Base-by-base conservation (phyloP, 2,329 filamentous ascomycete species). In the Graphilbum ipis-grandicollis region DNA sequence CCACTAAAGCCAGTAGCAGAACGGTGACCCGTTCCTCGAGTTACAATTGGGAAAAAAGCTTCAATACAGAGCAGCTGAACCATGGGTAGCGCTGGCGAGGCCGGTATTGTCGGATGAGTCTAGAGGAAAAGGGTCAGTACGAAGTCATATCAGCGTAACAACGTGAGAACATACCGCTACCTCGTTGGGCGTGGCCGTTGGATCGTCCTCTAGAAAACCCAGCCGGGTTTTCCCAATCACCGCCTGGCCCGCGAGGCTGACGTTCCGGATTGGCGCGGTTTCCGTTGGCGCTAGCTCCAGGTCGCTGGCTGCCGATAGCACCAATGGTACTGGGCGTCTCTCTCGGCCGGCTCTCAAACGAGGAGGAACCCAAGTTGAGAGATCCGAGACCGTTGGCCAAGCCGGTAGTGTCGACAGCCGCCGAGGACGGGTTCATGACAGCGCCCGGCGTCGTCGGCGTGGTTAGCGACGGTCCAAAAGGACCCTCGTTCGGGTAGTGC, bases 291-390 rank as follows among this genome's bases (percentile, higher is more conserved):
- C 60, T 65, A 13, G 66, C 59, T 13, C 63, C 56, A 8, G 71
- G 71, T 33, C 73, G 63, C 51, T 77, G 73, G 55, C 73, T 78
- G 36, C 73, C 73, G 36, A 78, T 78, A 10, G 73, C 70, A 5
- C 73, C 73, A 36, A 78, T 78, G 10, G 73, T 70, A 5, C 72
- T 73, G 9, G 69, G 68, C 0, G 65, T 62, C 40, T 63, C 65
- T 18, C 68, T 55, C 50, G 57, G 41, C 44, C 57, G 50, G 8
- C 60, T 50, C 41, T 73, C 68, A 34, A 59, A 68, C 1, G 60
- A 56, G 2, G 45, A 56, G 9, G 41, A 40, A 17, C 66, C 65
- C 23, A 75, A 54, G 42, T 58, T 67, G 44, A 75, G 53, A 15
- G 61, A 60, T 33, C 56, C 60, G 13, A 73, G 56, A 31, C 65